These are phyloP conservation scores for Suillus weaverae DNA, from an alignment of 768 basidiomycete species.

Conservation along the genomic window DNA sequence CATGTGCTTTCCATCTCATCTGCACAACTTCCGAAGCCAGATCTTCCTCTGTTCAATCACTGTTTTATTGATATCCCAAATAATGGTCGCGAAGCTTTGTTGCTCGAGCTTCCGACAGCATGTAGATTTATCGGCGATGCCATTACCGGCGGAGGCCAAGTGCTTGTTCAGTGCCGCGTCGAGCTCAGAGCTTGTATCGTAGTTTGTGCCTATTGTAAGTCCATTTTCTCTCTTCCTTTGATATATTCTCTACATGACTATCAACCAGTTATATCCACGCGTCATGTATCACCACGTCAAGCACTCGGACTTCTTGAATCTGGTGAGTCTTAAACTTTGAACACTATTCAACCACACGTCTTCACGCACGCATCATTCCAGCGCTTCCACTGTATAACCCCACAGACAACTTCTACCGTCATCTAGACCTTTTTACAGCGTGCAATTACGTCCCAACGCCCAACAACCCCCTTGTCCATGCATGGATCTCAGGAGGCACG, in stretches of 20 bases:
- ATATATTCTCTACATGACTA: not conserved
- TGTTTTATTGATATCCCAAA: conserved; percentile 44
- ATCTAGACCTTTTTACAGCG: conserved; percentile 47
- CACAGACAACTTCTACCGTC: conserved; percentile 45
- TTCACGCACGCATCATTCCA: conserved; percentile 15
- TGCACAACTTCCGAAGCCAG: conserved; percentile 40
- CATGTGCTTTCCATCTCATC: conserved; percentile 58
- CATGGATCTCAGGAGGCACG: conserved; percentile 36
- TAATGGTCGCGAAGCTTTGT: conserved; percentile 38
- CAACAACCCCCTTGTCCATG: conserved; percentile 41
- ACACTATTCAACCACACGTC: not conserved
- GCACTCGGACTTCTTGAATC: conserved; percentile 43
- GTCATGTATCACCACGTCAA: conserved; percentile 37
- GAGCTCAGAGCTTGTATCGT: conserved; percentile 56
- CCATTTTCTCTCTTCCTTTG: not conserved
- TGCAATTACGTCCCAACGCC: conserved; percentile 41
- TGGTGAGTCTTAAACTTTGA: conserved; percentile 32
- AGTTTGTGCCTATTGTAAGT: conserved; percentile 53
- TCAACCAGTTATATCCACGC: conserved; percentile 47
- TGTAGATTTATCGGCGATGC: conserved; percentile 48
- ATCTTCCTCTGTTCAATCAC: conserved; percentile 35
- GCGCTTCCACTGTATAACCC: conserved; percentile 57
- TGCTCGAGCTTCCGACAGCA: conserved; percentile 47
- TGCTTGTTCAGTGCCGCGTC: conserved; percentile 55
- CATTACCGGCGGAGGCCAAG: conserved; percentile 39